Conservation (phyloP, 805 yeast genomes). For the Wickerhamomyces silvicola region DNA sequence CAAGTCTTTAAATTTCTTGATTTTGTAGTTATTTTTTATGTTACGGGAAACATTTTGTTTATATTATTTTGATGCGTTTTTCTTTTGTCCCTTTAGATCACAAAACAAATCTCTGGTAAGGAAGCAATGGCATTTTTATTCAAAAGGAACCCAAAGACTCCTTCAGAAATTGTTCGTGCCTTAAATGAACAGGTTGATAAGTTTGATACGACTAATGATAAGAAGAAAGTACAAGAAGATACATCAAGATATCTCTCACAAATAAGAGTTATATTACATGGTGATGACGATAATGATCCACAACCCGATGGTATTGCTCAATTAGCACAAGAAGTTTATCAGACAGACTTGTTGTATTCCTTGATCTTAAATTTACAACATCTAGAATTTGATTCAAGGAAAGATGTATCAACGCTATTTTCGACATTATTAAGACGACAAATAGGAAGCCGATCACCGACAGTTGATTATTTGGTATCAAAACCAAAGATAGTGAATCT, state of each 20-base stretch:
- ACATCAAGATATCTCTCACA: constrained; percentile 58
- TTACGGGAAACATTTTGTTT: no score
- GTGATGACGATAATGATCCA: constrained; percentile 59
- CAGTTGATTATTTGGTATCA: constrained; percentile 73
- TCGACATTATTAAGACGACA: constrained; percentile 73
- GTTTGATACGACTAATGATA: constrained; percentile 31
- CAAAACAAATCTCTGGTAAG: neutral
- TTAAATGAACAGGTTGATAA: constrained; percentile 68
- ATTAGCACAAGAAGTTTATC: constrained; percentile 74
- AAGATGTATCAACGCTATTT: constrained; percentile 71
- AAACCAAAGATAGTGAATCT: constrained; percentile 59
- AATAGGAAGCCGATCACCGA: constrained; percentile 70
- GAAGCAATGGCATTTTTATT: constrained; percentile 76
- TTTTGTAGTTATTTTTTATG: no score
- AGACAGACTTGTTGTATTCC: constrained; percentile 59
- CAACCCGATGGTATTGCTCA: constrained; percentile 48
- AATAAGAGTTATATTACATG: constrained; percentile 58
- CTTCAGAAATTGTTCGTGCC: constrained; percentile 72
- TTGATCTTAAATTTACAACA: constrained; percentile 53
- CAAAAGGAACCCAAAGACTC: constrained; percentile 85
- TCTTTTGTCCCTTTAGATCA: neutral
- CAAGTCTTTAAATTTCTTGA: no score
- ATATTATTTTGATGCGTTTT: neutral
- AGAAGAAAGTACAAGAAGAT: constrained; percentile 61
- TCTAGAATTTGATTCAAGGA: constrained; percentile 85